Percentiles rank a stretch among this genome's conserved stretches.
These are phyloP conservation scores for Microstroma glucosiphilum DNA, from an alignment of 1,284 basidiomycete genomes.

Conservation along the genomic window DNA sequence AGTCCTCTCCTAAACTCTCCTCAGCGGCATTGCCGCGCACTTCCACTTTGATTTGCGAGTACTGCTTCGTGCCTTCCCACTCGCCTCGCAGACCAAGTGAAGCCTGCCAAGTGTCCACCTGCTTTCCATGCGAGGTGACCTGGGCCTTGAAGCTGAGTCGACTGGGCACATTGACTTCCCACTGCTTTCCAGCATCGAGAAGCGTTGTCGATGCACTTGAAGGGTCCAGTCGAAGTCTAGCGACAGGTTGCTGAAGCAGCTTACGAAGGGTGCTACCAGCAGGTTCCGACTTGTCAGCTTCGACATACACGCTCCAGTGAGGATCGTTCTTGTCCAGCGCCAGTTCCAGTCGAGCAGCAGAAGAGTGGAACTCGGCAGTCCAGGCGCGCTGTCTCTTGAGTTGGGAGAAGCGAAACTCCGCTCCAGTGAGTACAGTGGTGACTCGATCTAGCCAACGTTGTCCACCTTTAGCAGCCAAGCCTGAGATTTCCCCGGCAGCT, in stretches of 20 bases:
- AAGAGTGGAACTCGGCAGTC: conserved; percentile 67
- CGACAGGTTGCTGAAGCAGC: conserved; percentile 69
- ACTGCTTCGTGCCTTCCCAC: conserved; percentile 64
- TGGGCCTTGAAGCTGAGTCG: conserved; percentile 59
- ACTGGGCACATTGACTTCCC: conserved; percentile 76
- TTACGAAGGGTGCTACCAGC: conserved; percentile 74
- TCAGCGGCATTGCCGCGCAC: conserved; percentile 53
- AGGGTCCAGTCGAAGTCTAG: conserved; percentile 59
- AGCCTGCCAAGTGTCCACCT: conserved; percentile 77
- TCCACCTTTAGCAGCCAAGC: not conserved
- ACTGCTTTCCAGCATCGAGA: conserved; percentile 60
- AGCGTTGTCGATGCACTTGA: conserved; percentile 52
- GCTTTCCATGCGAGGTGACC: conserved; percentile 64
- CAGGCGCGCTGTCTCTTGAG: conserved; percentile 68
- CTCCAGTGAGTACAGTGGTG: conserved; percentile 58
- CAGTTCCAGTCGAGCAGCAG: conserved; percentile 67
- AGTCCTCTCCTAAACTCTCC: conserved; percentile 58
- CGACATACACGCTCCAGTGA: conserved; percentile 71
- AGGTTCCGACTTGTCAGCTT: conserved; percentile 63
- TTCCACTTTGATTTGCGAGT: conserved; percentile 62
- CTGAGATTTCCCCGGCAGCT: not conserved
- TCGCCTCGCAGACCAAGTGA: conserved; percentile 70
- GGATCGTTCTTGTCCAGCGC: conserved; percentile 68
- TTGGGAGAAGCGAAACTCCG: conserved; percentile 33
- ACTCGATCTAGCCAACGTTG: conserved; percentile 65